Percentiles rank a stretch among this genome's conserved stretches.
Conservation (phyloP, 2,329 filamentous ascomycete genomes). For the Pseudogymnoascus sp. region DNA sequence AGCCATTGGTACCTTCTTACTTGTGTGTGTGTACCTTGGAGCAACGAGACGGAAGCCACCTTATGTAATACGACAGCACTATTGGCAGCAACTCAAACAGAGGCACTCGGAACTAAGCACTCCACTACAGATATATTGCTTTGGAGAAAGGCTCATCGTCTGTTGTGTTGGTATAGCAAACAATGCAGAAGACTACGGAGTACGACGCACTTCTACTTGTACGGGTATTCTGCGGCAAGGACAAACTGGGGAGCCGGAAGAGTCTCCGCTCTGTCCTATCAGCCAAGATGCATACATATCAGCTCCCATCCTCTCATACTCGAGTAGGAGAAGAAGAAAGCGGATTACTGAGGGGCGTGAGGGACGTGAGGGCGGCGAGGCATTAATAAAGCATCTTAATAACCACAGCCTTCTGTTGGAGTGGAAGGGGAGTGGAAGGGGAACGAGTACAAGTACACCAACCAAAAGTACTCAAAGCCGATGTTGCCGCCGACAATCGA, state of each 20-base stretch:
- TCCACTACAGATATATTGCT: neutral
- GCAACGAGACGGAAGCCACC: neutral
- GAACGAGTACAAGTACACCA: neutral
- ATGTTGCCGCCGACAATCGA: conserved; percentile 4
- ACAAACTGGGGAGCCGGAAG: neutral
- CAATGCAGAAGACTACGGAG: neutral
- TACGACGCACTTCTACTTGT: neutral
- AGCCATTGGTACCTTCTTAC: neutral
- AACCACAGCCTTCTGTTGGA: neutral
- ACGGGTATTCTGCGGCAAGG: neutral
- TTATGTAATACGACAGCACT: neutral
- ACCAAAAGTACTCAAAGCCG: neutral
- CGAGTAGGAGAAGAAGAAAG: neutral
- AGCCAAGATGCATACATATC: neutral
- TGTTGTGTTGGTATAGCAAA: neutral
- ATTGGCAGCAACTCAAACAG: no score
- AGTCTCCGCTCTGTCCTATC: neutral
- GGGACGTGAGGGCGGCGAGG: neutral
- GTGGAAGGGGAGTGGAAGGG: neutral
- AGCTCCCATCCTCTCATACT: neutral
- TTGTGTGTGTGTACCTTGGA: neutral
- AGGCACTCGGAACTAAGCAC: neutral
- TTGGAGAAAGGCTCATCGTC: neutral
- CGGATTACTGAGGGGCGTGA: neutral
- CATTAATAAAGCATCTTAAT: neutral